Evolutionary conservation across 768 basidiomycete genomes (phyloP).

Genomic region (Tulasnella sp.): DNA sequence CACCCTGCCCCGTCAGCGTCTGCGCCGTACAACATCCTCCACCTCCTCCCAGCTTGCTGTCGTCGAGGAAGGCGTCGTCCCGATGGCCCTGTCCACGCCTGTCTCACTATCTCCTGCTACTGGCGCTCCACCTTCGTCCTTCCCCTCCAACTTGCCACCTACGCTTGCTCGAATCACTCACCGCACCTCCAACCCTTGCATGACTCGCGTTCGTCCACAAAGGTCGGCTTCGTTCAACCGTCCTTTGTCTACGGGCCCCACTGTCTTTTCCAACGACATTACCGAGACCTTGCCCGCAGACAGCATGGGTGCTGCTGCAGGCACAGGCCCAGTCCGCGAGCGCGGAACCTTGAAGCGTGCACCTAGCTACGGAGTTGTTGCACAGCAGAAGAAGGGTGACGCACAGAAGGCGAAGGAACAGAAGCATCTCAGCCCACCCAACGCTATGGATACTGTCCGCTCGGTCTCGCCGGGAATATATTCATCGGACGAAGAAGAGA

Average conservation of each 20-base stretch:
- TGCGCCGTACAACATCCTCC: constrained; percentile 20
- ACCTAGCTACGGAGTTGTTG: constrained; percentile 22
- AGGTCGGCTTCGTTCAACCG: constrained; percentile 14
- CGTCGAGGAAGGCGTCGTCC: constrained; percentile 14
- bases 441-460: not conserved
- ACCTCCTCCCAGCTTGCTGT: constrained; percentile 21
- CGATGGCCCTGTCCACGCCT: not conserved
- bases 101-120: not conserved
- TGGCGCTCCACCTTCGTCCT: not conserved
- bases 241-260: constrained; percentile 15
- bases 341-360: constrained; percentile 13
- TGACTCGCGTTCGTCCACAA: constrained; percentile 5
- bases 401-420: not conserved
- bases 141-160: constrained; percentile 1
- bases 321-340: not conserved
- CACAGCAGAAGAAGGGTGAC: constrained; percentile 18
- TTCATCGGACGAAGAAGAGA: constrained; percentile 25
- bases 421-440: not conserved
- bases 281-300: not conserved
- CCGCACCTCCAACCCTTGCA: constrained; percentile 22
- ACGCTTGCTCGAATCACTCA: constrained; percentile 8
- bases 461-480: constrained; percentile 14
- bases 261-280: constrained; percentile 10
- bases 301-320: constrained; percentile 21
- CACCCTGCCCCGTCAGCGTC: not conserved